Evolutionary conservation across 148 eudicot genomes (phyloP).

Genomic region (Fagopyrum tataricum): DNA sequence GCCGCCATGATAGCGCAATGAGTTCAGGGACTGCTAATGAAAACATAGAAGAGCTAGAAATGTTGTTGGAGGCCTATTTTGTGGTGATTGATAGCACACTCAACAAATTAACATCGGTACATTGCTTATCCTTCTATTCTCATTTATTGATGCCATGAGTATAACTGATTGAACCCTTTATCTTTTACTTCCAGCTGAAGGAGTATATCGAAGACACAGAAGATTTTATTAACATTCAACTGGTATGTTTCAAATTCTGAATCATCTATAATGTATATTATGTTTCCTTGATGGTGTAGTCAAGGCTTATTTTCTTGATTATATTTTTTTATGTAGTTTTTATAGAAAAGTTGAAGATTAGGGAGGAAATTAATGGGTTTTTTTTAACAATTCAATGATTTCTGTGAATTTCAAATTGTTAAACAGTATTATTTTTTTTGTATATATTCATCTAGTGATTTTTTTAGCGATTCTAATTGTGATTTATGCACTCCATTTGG

Average conservation of each 20-base stretch:
- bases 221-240: constrained; percentile 92
- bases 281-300: background rate
- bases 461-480: background rate
- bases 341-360: background rate
- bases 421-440: no score
- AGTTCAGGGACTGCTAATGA: constrained; percentile 73
- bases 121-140: constrained; percentile 17
- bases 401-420: no score
- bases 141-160: background rate
- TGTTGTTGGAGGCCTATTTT: constrained; percentile 96
- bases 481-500: background rate
- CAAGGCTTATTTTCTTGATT: background rate
- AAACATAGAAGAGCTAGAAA: constrained; percentile 86
- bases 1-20: constrained; percentile 74
- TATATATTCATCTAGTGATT: no score
- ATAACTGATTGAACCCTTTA: background rate
- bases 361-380: constrained; percentile 4
- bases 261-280: constrained; percentile 1
- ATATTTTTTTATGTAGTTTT: background rate
- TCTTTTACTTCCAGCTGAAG: constrained; percentile 55
- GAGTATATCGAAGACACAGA: constrained; percentile 99
- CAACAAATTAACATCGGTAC: constrained; percentile 91
- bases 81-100: constrained; percentile 95
- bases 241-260: constrained; percentile 48
- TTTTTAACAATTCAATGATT: background rate